Evolutionary conservation across 2,329 filamentous ascomycete genomes (phyloP).

Genomic region (Ceratocystis harringtonii): DNA sequence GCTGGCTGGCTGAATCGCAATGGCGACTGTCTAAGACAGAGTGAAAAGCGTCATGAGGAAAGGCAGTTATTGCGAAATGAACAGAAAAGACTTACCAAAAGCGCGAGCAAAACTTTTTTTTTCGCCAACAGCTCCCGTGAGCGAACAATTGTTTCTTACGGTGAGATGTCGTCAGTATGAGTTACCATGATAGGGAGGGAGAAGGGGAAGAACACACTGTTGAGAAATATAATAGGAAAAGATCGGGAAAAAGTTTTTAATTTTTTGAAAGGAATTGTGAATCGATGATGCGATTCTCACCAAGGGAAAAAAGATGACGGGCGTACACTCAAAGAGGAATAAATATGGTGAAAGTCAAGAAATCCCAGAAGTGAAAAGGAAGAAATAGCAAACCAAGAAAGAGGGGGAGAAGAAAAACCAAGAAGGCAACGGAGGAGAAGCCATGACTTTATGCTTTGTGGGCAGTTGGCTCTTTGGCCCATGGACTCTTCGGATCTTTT

Average conservation of each 20-base stretch:
- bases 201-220: not conserved
- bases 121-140: not conserved
- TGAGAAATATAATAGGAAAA: not conserved
- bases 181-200: not conserved
- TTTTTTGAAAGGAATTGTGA: not conserved
- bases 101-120: not conserved
- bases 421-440: not conserved
- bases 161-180: not conserved
- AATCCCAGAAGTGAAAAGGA: not conserved
- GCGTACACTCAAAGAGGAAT: not conserved
- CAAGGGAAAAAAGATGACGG: not conserved
- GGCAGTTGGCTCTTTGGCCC: not conserved
- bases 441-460: conserved; percentile 4
- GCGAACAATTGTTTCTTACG: not conserved
- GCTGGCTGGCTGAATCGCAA: conserved; percentile 1
- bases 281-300: not conserved
- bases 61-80: not conserved
- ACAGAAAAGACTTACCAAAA: not conserved
- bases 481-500: not conserved
- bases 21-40: not conserved
- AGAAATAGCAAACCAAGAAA: not conserved
- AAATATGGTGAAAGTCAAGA: not conserved
- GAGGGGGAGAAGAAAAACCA: not conserved
- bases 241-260: not conserved
- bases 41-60: not conserved